These are phyloP conservation scores for Monilinia fructigena DNA, from an alignment of 2,329 filamentous ascomycete genomes.

Conservation along the genomic window DNA sequence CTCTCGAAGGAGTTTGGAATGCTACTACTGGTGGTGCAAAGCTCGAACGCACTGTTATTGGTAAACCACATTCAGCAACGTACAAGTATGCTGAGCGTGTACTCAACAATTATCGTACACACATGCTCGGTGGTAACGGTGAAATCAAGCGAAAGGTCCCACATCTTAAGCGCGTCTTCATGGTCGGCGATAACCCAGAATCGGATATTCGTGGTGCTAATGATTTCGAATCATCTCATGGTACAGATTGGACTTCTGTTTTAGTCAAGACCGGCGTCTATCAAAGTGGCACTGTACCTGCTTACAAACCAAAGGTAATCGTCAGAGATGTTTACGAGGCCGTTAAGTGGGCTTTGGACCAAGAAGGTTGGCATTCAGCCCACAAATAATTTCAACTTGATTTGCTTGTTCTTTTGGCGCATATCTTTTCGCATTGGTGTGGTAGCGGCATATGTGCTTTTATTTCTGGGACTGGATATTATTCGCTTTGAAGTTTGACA, in stretches of 20 bases:
- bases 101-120: conserved; percentile 57
- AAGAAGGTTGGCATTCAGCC: conserved; percentile 35
- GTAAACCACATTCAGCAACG: conserved; percentile 76
- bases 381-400: neutral
- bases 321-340: conserved; percentile 74
- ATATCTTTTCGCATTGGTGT: neutral
- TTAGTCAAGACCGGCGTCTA: conserved; percentile 82
- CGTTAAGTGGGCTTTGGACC: conserved; percentile 71
- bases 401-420: neutral
- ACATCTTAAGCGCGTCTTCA: conserved; percentile 76
- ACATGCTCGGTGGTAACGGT: conserved; percentile 28
- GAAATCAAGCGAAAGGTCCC: conserved; percentile 34
- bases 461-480: neutral
- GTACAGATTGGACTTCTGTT: conserved; percentile 74
- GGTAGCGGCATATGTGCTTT: conserved; percentile 1
- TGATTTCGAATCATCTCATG: conserved; percentile 62
- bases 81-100: conserved; percentile 82
- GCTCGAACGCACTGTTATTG: conserved; percentile 67
- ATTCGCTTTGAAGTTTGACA: neutral
- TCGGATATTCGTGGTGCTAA: conserved; percentile 91
- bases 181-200: conserved; percentile 89
- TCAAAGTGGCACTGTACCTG: conserved; percentile 53
- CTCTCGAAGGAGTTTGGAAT: conserved; percentile 76
- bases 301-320: conserved; percentile 61
- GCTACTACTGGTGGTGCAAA: conserved; percentile 63